Evolutionary conservation across 495 filamentous ascomycete genomes (phyloP), one percentile per base, ranked within the genome.

Genomic region (Geoglossum glabrum): DNA sequence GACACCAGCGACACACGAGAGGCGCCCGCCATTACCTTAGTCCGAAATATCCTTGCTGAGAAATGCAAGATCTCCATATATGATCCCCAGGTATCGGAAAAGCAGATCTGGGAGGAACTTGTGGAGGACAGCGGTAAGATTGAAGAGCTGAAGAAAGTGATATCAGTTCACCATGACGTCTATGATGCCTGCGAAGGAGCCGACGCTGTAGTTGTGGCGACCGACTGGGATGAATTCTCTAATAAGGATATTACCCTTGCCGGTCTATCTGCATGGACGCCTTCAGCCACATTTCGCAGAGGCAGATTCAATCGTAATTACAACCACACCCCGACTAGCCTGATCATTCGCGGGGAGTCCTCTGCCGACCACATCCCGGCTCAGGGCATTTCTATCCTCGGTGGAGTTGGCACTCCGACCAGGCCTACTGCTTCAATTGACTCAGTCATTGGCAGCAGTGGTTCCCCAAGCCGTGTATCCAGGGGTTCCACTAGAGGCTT

Each of bases 1-100:
- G 74, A 86, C 61, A 90, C 86, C 1, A 78, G 79, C 13, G 86
- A 93, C 66, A 85, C 81, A 6, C 76, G 87, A 8, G 85, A 88
- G 65, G 80, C 78, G 47, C 76, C 83, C 0, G 80, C 86, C 0
- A 75, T 87, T 15, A 77, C 79, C 28, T 74, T 90, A 51, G 78
- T 88, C 61, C 77, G 73, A 50, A 71, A 74, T 21, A 67, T 93
- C 25, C 71, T 82, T 27, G 73, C 77, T 15, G 85, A 86, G 65
- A 70, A 75, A 47, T 78, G 78, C 23, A 69, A 65, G 6, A 78
- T 90, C 36, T 73, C 83, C 19, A 79, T 93, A 56, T 93, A 82
- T 64, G 87, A 90, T 58, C 87, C 86, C 0, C 78, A 13, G 56
- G 52, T 34, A 59, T 61, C 8, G 11, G 54, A 56, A n/a, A 11